Base-by-base conservation (phyloP, 2,329 filamentous ascomycete species). In the Aspergillus sp. region DNA sequence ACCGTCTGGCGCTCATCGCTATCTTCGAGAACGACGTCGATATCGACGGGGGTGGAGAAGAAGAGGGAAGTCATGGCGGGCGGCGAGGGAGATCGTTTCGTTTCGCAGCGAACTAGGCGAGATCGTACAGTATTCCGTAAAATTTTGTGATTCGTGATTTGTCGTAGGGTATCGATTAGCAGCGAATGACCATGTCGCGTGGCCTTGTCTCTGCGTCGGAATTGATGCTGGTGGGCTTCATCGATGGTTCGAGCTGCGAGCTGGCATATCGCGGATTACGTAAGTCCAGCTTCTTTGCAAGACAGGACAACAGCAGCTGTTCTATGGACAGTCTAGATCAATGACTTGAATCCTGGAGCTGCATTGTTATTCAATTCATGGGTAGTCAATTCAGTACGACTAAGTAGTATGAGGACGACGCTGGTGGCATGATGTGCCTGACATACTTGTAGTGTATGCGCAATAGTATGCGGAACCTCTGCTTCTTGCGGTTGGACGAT, bases 11-110 rank as follows among this genome's bases (percentile, higher is more conserved):
- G 86, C 62, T 95, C 88, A 74, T 97, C 93, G 69, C 84, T 84
- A 74, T 96, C 89, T 64, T 96, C 89, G 60, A 98, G 88, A 62
- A 97, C 90, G 66, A 98, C 86, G 75, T 98, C 93, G 75, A 98
- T 98, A 73, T 98, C 93, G 72, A 98, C 88, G 47, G 93, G 93
- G 51, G 91, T 96, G 60, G 90, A 90, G 77, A 97, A 98, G 78
- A 95, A 95, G 76, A 95, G 94, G 75, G 95, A 95, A 60, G 93
- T 94, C 93, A 97, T 96, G 60, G 57, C 69, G 55, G 50, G 47
- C 42, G 44, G 33, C 15, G 37, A 19, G 37, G 15, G 37, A 19
- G 15, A 39, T 15, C 15, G 37, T 9, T 19, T 12, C 10, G 10
- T 12, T 4, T 3, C 37, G 37, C 37, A 39, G 19, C 37, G 37